A percentile compares a stretch with the other conserved stretches of the same genome.
These are phyloP conservation scores for Polyplosphaeria fusca DNA, from an alignment of 495 filamentous ascomycete species.

Conservation along the genomic window DNA sequence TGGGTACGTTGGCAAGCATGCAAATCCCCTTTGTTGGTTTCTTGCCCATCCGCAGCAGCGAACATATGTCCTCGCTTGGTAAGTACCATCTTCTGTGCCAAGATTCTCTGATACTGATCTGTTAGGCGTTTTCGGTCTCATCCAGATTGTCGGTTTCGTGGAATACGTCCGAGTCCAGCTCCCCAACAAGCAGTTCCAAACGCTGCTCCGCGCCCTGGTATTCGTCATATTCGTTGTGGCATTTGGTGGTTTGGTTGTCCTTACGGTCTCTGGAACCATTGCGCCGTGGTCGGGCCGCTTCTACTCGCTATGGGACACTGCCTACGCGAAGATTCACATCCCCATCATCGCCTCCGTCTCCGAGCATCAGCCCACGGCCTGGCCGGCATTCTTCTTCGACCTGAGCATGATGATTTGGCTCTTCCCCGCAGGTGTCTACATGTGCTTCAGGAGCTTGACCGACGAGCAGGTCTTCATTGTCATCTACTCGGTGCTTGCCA, in stretches of 20 bases:
- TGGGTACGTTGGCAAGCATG: conserved; percentile 97
- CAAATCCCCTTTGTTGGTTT: conserved; percentile 99
- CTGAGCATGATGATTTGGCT: conserved; percentile 98
- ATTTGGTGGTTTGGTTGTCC: conserved; percentile 69
- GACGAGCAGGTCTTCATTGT: conserved; percentile 99
- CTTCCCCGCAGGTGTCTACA: conserved; percentile 97
- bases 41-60: conserved; percentile 90
- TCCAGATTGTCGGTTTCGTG: conserved; percentile 91
- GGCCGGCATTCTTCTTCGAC: conserved; percentile 99
- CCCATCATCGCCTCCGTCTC: conserved; percentile 99
- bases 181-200: conserved; percentile 91
- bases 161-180: conserved; percentile 85
- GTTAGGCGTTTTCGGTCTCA: conserved; percentile 86
- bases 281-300: conserved; percentile 98
- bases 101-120: conserved; percentile 35
- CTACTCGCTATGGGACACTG: conserved; percentile 99
- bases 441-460: conserved; percentile 89
- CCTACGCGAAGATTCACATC: conserved; percentile 99
- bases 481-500: conserved; percentile 90
- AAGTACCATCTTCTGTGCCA: conserved; percentile 35
- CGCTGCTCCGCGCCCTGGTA: conserved; percentile 72
- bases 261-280: conserved; percentile 85
- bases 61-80: conserved; percentile 98
- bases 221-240: conserved; percentile 71
- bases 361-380: conserved; percentile 99